Base-by-base conservation (phyloP, 306 rosid species). In the Myrica gale region DNA sequence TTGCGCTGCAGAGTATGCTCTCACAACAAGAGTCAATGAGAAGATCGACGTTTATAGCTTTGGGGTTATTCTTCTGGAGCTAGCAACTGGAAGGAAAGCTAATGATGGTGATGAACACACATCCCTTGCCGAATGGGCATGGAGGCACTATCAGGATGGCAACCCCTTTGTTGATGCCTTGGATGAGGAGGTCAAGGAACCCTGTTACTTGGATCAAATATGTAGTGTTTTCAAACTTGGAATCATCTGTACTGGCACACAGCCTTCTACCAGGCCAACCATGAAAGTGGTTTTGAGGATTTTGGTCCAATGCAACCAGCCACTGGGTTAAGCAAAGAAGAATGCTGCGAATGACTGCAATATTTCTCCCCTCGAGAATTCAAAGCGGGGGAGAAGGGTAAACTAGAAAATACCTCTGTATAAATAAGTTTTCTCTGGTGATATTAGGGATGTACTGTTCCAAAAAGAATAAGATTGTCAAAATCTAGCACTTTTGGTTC, bases 21-120 rank as follows among this genome's bases (percentile, higher is more conserved):
- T 85, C 42, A 82, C 97, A 21, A 76, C 74, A 3, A 32, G 84
- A 83, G 91, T 89, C 3, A 89, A 85, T 68, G 95, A 93, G 85
- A 93, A 90, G 83, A 77, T 90, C 12, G 98, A 93, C 43, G 95
- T 93, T 0, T 93, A 79, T 52, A 89, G 97, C 79, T 93, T 85
- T 13, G 98, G 97, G 51, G 97, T 93, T 0, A 61, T 93, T 81
- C 87, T 93, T 51, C 74, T 93, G 65, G 98, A 93, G 76, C 81
- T 93, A 51, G 78, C 83, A 50, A 90, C 93, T 0, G 95, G 97
- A 7, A 89, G 80, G 78, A 90, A 90, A 80, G 91, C 97, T 37
- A 82, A 51, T 1, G 42, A 78, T 4, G 93, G 97, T 1, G 91
- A 84, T 26, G 93, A 87, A 21, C 52, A 89, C 82, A 85, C 90